Evolutionary conservation across 2,329 filamentous ascomycete species (phyloP), one percentile per base, ranked within the genome.

Genomic region (Phaeosphaeriaceae sp.): DNA sequence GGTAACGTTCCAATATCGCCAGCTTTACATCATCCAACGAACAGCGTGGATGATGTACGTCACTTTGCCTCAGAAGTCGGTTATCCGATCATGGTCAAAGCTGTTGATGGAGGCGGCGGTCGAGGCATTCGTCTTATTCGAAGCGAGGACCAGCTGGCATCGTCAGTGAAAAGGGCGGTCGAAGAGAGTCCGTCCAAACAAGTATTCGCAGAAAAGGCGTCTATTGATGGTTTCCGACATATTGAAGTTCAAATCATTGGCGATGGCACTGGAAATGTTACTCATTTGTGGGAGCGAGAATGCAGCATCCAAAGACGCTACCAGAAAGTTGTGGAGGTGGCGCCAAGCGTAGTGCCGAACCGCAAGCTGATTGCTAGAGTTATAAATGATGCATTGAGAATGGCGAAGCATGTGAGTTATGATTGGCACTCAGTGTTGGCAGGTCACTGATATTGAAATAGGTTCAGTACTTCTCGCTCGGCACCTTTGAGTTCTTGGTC

Each of bases 401-500:
- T 84, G 72, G 81, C 81, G 3, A 73, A 60, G 61, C 70, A 72
- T 46, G 77, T 81, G 54, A 52, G 72, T 53, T 33, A 2, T 16
- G 2, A 15, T 11, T 20, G 7, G 29, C 1, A 6, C 13, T 0
- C 6, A 8, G 4, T 11, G 1, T 34, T 5, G 2, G 15, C 13
- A 13, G 18, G 16, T 8, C 3, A 7, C 45, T 59, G 29, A 58
- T 37, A 17, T 1, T 18, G 11, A 26, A 26, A 11, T 26, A 79
- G 71, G 78, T 84, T 42, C 69, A 75, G 3, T 87, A 87, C 63
- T 72, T 74, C 39, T 85, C 81, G 0, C 72, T 87, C 0, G 85
- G 85, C 7, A 87, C 85, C 0, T 86, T 86, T 54, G 85, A 88
- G 62, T 87, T 87, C 48, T 74, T 88, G 0, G 76, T 85, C 11